Conservation (phyloP, 345 rosid species). For the Gossypium rotundifolium region DNA sequence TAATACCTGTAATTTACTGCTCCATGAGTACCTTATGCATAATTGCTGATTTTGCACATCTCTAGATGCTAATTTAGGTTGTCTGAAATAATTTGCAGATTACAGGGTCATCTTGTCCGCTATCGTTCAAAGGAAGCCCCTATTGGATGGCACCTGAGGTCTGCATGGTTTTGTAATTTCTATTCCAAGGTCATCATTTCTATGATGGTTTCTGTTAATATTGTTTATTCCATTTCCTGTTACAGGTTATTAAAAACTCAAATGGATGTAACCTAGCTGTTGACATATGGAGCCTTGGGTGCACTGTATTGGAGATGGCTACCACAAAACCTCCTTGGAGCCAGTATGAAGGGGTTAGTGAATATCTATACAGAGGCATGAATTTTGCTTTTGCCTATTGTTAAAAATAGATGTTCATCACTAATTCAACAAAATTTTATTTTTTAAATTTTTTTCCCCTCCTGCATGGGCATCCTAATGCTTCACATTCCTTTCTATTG, state of each 20-base stretch:
- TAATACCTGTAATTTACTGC: neutral
- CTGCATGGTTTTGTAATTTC: conserved; percentile 8
- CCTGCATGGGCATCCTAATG: neutral
- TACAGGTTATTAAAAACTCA: conserved; percentile 65
- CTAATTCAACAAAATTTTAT: neutral
- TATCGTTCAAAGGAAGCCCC: conserved; percentile 83
- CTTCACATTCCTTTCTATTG: neutral
- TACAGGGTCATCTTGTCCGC: conserved; percentile 69
- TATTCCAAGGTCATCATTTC: neutral
- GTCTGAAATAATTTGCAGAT: conserved; percentile 44
- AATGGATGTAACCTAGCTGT: conserved; percentile 74
- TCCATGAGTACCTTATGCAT: neutral
- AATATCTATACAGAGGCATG: conserved; percentile 2
- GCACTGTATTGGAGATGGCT: conserved; percentile 89
- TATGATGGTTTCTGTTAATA: conserved; percentile 14
- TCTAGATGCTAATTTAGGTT: conserved; percentile 15
- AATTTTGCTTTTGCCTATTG: neutral
- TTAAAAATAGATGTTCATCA: neutral
- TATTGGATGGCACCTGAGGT: conserved; percentile 98
- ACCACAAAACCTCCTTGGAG: conserved; percentile 87
- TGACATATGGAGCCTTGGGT: conserved; percentile 92
- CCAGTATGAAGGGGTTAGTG: conserved; percentile 81
- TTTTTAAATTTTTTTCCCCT: neutral
- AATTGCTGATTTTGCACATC: neutral
- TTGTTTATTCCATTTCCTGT: neutral